These are phyloP conservation scores for Neurospora sp. DNA, from an alignment of 495 filamentous ascomycete species.

Conservation along the genomic window DNA sequence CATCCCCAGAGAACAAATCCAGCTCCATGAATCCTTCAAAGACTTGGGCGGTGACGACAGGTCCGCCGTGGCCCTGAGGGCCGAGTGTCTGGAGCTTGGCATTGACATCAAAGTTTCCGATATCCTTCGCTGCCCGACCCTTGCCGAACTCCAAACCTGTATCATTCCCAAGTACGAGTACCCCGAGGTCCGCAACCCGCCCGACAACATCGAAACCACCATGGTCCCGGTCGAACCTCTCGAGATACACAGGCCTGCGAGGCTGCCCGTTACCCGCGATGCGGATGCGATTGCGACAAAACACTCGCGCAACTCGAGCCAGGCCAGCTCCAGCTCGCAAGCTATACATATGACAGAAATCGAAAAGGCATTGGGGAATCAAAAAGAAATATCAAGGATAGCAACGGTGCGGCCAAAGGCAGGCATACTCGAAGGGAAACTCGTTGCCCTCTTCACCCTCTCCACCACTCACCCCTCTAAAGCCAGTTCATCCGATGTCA, in stretches of 20 bases:
- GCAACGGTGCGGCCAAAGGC: conserved; percentile 35
- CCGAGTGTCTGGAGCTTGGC: conserved; percentile 25
- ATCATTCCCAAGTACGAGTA: conserved; percentile 17
- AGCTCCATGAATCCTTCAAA: conserved; percentile 26
- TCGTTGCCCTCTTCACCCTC: conserved; percentile 34
- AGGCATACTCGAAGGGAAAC: conserved; percentile 34
- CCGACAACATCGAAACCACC: conserved; percentile 10
- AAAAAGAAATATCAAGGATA: conserved; percentile 24
- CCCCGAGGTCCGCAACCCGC: not conserved
- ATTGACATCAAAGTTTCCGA: conserved; percentile 28
- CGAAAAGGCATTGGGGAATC: conserved; percentile 17
- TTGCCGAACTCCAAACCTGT: conserved; percentile 31
- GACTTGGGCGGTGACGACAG: conserved; percentile 31
- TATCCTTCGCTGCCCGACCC: conserved; percentile 30
- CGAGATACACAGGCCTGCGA: conserved; percentile 12
- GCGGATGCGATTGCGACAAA: not conserved
- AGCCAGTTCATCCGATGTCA: conserved; percentile 20
- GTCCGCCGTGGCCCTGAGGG: conserved; percentile 24
- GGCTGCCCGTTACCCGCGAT: conserved; percentile 7
- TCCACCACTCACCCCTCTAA: conserved; percentile 14
- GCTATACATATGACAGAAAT: conserved; percentile 15
- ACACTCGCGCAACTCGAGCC: conserved; percentile 14
- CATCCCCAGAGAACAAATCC: conserved; percentile 12
- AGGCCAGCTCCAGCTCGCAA: conserved; percentile 10
- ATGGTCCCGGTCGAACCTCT: conserved; percentile 6